A percentile compares a stretch with the other conserved stretches of the same genome.
Evolutionary conservation across 176 grass and related monocot species (phyloP).

Genomic region (Melocanna baccifera): DNA sequence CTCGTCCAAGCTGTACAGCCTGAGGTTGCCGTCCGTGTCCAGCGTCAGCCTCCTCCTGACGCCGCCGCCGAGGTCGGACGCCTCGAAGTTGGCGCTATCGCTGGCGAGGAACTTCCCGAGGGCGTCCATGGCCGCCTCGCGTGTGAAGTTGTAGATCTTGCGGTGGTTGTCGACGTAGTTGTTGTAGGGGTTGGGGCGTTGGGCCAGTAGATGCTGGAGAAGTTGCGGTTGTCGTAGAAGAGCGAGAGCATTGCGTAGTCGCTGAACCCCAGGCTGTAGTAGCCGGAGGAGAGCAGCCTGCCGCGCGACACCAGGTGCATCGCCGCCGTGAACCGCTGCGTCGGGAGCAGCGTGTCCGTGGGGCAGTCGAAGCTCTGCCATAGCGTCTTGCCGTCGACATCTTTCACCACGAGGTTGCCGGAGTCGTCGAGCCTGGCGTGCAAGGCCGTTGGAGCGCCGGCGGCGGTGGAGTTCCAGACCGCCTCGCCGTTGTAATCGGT

Average conservation of each 20-base stretch:
- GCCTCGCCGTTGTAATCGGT: slow-evolving; percentile 39
- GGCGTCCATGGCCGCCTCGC: slow-evolving; percentile 42
- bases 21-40: slow-evolving; percentile 63
- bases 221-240: slow-evolving; percentile 46
- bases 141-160: slow-evolving; percentile 51
- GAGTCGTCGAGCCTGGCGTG: slow-evolving; percentile 12
- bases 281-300: slow-evolving; percentile 31
- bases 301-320: slow-evolving; percentile 29
- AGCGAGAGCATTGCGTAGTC: slow-evolving; percentile 60
- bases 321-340: slow-evolving; percentile 38
- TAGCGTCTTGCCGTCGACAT: not conserved
- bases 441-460: not conserved
- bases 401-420: slow-evolving; percentile 44
- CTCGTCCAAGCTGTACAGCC: slow-evolving; percentile 54
- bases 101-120: slow-evolving; percentile 49
- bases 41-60: slow-evolving; percentile 55
- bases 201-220: slow-evolving; percentile 72
- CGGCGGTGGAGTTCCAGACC: slow-evolving; percentile 43
- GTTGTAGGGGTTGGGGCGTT: slow-evolving; percentile 34
- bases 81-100: slow-evolving; percentile 44
- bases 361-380: slow-evolving; percentile 67
- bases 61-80: slow-evolving; percentile 35
- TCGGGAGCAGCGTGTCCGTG: slow-evolving; percentile 55
- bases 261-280: slow-evolving; percentile 54
- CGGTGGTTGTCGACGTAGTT: slow-evolving; percentile 45